These are phyloP conservation scores for Priceomyces fermenticarens DNA, from an alignment of 805 yeast genomes.

Conservation along the genomic window DNA sequence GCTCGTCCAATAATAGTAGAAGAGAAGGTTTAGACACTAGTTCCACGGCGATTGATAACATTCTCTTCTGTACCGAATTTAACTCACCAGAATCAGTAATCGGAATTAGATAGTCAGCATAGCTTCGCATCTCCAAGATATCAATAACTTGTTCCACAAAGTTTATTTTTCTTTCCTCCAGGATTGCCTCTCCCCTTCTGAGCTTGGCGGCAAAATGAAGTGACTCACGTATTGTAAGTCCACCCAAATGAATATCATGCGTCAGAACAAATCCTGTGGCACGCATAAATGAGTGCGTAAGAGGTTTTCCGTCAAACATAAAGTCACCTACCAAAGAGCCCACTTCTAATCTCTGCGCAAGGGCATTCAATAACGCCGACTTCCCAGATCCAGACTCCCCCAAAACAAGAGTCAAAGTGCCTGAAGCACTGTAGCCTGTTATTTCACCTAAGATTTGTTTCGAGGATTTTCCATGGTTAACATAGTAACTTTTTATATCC, in stretches of 20 bases:
- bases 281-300: constrained; percentile 50
- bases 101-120: constrained; percentile 31
- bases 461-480: constrained; percentile 43
- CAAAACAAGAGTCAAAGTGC: constrained; percentile 57
- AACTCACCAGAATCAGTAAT: constrained; percentile 33
- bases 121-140: constrained; percentile 15
- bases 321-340: constrained; percentile 60
- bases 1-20: constrained; percentile 31
- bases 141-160: constrained; percentile 16
- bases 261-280: constrained; percentile 20
- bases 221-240: constrained; percentile 16
- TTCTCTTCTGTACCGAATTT: constrained; percentile 32
- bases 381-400: constrained; percentile 95
- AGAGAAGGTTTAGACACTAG: constrained; percentile 27
- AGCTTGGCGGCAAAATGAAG: constrained; percentile 17
- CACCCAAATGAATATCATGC: constrained; percentile 17
- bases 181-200: constrained; percentile 51
- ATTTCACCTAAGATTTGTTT: constrained; percentile 36
- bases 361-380: constrained; percentile 63
- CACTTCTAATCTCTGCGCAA: constrained; percentile 53
- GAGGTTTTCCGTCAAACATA: constrained; percentile 52
- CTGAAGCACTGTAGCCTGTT: constrained; percentile 42
- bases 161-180: constrained; percentile 12
- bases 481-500: constrained; percentile 58
- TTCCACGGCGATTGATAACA: constrained; percentile 31